These are phyloP conservation scores for Coelastrella sp. DNA, from an alignment of 139 green algal genomes.

Conservation along the genomic window DNA sequence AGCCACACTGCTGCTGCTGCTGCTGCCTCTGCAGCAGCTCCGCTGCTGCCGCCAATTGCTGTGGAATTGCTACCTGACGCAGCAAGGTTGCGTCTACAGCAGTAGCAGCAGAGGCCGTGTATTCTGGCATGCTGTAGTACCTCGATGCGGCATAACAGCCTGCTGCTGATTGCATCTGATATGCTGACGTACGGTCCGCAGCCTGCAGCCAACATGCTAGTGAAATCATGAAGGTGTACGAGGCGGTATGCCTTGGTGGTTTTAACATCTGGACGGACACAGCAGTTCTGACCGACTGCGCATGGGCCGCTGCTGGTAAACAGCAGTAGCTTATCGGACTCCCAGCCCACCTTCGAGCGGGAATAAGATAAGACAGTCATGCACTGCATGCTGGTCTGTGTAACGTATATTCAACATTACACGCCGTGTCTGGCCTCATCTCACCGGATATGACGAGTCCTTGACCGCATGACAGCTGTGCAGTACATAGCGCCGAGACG, in stretches of 20 bases:
- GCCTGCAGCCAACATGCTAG: not conserved
- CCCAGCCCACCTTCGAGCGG: too few species aligned
- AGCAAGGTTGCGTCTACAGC: not conserved
- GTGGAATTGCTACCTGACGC: too few species aligned
- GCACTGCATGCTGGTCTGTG: too few species aligned
- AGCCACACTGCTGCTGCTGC: not conserved
- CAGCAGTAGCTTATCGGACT: too few species aligned
- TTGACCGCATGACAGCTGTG: conserved; percentile 9
- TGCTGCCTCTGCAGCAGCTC: conserved; percentile 2
- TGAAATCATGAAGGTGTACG: not conserved
- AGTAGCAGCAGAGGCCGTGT: conserved; percentile 14
- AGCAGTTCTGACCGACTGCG: too few species aligned
- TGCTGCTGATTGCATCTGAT: not conserved
- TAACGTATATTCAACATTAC: too few species aligned
- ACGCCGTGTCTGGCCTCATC: not conserved
- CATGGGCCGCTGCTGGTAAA: too few species aligned
- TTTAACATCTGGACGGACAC: not conserved
- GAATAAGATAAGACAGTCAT: too few species aligned
- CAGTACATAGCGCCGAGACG: conserved; percentile 4
- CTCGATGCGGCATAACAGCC: not conserved
- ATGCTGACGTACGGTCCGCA: conserved; percentile 20
- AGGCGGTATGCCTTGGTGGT: not conserved
- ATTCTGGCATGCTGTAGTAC: not conserved
- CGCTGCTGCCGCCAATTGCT: not conserved
- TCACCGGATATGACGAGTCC: conserved; percentile 1